Evolutionary conservation across 768 basidiomycete species (phyloP).

Genomic region (Amanita molliuscula): DNA sequence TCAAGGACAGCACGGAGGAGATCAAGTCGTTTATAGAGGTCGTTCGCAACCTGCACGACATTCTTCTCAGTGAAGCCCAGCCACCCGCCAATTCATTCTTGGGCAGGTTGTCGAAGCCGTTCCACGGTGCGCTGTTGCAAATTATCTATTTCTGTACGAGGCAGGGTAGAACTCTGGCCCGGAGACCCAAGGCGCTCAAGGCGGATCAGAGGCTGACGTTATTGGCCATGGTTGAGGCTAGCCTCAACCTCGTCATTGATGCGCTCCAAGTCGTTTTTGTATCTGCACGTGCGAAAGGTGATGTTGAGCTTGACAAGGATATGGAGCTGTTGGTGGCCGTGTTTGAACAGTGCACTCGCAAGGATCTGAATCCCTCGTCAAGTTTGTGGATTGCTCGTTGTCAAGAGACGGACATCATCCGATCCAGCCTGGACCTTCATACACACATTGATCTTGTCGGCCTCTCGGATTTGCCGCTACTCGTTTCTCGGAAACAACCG

Average conservation of each 20-base stretch:
- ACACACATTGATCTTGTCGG: slow-evolving; percentile 61
- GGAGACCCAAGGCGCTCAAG: slow-evolving; percentile 38
- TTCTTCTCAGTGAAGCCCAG: slow-evolving; percentile 68
- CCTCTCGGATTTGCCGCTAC: slow-evolving; percentile 51
- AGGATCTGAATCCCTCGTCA: slow-evolving; percentile 59
- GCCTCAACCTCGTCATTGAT: slow-evolving; percentile 57
- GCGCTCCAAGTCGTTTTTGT: slow-evolving; percentile 56
- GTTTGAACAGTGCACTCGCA: slow-evolving; percentile 71
- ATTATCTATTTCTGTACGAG: slow-evolving; percentile 70
- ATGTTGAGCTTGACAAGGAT: slow-evolving; percentile 66
- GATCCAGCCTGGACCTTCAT: slow-evolving; percentile 64
- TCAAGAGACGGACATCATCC: slow-evolving; percentile 73
- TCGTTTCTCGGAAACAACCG: slow-evolving; percentile 53
- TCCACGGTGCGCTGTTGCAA: slow-evolving; percentile 75
- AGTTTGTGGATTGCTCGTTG: slow-evolving; percentile 71
- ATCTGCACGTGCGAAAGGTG: slow-evolving; percentile 43
- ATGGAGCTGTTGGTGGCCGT: slow-evolving; percentile 74
- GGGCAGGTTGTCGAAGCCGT: slow-evolving; percentile 48
- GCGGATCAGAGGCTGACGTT: slow-evolving; percentile 56
- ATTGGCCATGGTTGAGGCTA: slow-evolving; percentile 48
- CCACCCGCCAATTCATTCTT: slow-evolving; percentile 67
- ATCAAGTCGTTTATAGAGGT: slow-evolving; percentile 52
- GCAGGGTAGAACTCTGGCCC: slow-evolving; percentile 43
- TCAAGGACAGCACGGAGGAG: slow-evolving; percentile 42
- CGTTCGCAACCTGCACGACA: slow-evolving; percentile 46